Evolutionary conservation across 2,329 filamentous ascomycete genomes (phyloP), one percentile per base, ranked within the genome.

Genomic region (Nemania diffusa): DNA sequence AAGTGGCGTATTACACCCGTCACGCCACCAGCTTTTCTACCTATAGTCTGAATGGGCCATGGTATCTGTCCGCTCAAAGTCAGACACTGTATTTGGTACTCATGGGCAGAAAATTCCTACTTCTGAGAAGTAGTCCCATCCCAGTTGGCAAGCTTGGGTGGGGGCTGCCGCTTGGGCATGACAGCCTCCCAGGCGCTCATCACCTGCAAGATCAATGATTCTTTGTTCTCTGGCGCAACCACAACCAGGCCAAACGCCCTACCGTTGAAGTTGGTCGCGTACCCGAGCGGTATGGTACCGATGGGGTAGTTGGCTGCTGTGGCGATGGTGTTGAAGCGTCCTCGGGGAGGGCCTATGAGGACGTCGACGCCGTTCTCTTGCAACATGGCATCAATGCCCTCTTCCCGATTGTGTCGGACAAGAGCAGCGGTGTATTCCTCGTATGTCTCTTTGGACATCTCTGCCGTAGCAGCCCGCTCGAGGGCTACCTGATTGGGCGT

Each of bases 141-240:
- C 20, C 34, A 57, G n/a, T n/a, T n/a, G n/a, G n/a, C 37, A 9
- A 57, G 29, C 17, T 7, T 17, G 5, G 53, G 24, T 3, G 53
- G 53, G n/a, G 53, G 22, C 24, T 57, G 27, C 1, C 53, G 37
- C 15, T 22, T 34, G 11, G 27, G 27, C n/a, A 57, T 22, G 6
- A 57, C 22, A 9, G 27, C 32, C 37, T 57, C 53, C 53, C 37
- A 57, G 8, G 22, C 53, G n/a, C 53, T 22, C 53, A 57, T 57
- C 5, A 57, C 53, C 53, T 37, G 44, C 6, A 44, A n/a, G 13
- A 42, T 24, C 1, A 57, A 37, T 29, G 44, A 22, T 27, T 44
- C 37, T 27, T 37, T 20, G 17, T 37, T 37, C 29, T 37, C 3
- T 29, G 22, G 34, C 13, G 29, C 53, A 7, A 44, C 22, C 8